Percentiles rank a stretch among this genome's conserved stretches.
phyloP scores from a whole-genome alignment of 2,329 filamentous ascomycete species.

The Aspergillus sp. region DNA sequence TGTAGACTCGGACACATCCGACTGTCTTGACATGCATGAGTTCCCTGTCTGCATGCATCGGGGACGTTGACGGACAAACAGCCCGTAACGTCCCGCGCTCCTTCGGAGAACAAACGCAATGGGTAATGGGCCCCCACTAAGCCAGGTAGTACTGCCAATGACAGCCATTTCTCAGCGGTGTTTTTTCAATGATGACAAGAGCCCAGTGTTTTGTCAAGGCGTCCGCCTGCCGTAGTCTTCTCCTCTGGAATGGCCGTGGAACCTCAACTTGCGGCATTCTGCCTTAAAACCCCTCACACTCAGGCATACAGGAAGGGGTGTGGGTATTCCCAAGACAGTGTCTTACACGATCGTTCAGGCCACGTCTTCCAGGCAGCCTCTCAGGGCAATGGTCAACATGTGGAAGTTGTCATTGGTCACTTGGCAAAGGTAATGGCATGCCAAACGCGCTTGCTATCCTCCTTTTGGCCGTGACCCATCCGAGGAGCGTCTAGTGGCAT shows the following conservation, averaged over 20 bases:
- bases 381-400: conserved; percentile 2
- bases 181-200: too few relatives aligned
- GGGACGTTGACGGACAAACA: conserved; percentile 2
- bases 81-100: neutral
- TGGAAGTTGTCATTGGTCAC: conserved; percentile 12
- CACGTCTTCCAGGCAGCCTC: neutral
- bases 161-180: neutral
- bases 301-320: neutral
- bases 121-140: neutral
- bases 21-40: conserved; percentile 21
- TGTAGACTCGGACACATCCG: conserved; percentile 7
- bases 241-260: too few relatives aligned
- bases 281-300: neutral
- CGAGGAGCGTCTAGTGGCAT: conserved; percentile 9
- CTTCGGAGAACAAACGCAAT: neutral
- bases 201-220: too few relatives aligned
- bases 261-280: too few relatives aligned
- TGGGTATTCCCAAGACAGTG: neutral
- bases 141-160: neutral
- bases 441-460: conserved; percentile 14
- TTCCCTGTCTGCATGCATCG: conserved; percentile 14
- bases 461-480: conserved; percentile 11
- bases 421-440: conserved; percentile 9
- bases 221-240: too few relatives aligned
- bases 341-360: conserved; percentile 13